A percentile compares a stretch with the other conserved stretches of the same genome.
These are phyloP conservation scores for Guadua angustifolia DNA, from an alignment of 176 grass and related monocot species.

Conservation along the genomic window DNA sequence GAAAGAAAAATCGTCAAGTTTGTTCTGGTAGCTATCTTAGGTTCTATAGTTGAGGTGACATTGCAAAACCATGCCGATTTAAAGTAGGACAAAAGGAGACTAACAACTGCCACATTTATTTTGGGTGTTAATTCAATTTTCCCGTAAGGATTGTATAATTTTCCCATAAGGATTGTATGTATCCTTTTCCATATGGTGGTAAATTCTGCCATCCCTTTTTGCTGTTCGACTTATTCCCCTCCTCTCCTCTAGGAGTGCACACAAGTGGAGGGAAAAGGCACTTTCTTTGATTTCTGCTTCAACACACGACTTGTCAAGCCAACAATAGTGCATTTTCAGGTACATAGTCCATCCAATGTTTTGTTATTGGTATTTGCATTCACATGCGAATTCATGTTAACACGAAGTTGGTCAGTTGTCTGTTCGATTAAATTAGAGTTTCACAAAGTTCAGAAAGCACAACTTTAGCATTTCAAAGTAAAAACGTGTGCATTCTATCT, in stretches of 20 bases:
- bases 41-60: background rate
- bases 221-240: background rate
- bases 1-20: background rate
- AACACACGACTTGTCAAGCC: constrained; percentile 74
- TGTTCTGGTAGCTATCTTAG: background rate
- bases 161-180: background rate
- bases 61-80: background rate
- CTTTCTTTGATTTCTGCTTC: constrained; percentile 77
- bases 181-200: background rate
- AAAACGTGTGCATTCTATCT: background rate
- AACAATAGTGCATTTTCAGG: constrained; percentile 91
- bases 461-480: background rate
- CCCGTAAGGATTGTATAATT: background rate
- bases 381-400: background rate
- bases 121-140: background rate
- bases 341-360: constrained; percentile 34
- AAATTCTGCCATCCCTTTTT: background rate
- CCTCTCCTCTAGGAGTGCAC: constrained; percentile 59
- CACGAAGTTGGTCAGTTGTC: background rate
- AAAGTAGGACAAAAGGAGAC: background rate
- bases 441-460: background rate
- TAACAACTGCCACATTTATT: background rate
- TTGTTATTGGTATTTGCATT: constrained; percentile 22
- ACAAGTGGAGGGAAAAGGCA: constrained; percentile 50
- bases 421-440: background rate